Evolutionary conservation across 768 basidiomycete species (phyloP), one percentile per base, ranked within the genome.

Genomic region (Epithele typhae): DNA sequence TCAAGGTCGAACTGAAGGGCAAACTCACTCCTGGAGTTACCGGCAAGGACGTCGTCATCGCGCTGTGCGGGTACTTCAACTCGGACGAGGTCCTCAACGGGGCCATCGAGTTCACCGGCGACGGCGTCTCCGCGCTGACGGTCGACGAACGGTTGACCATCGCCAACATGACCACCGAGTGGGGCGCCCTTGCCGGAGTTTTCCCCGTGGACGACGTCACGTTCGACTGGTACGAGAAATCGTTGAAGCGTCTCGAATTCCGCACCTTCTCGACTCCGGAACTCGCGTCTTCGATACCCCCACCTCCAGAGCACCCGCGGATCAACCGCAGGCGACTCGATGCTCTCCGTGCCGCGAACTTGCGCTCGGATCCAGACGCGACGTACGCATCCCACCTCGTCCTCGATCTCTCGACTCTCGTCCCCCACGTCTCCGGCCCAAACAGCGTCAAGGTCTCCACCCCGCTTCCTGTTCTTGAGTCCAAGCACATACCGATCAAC

Each of bases 91-190:
- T 98, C 2, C 76, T 99, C 38, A 99, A 99, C 59, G 87, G 88
- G 22, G 96, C 94, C 1, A 84, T 99, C 64, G 96, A 99, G 64
- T 99, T 99, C 64, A 82, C 84, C 0, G 96, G 96, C 10, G 84
- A 89, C 25, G 96, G 96, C 21, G 76, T 97, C 9, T 61, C 77
- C 15, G 74, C 80, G 15, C 72, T 99, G 40, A 68, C 79, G 4
- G 78, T 99, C 45, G 95, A 99, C 60, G 94, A 98, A 57, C 81
- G 96, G 34, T 75, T 99, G 37, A 94, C 95, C 0, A 98, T 98
- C 55, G 75, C 93, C n/a, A 98, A 99, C 66, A 99, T 98, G 96
- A 98, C 96, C 5, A 98, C 96, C 24, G 96, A 99, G 66, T 99
- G 96, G 96, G 96, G 96, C 36, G 96, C 96, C 2, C 78, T 99